These are phyloP conservation scores for Sporothrix brunneoviolacea DNA, from an alignment of 2,329 filamentous ascomycete species.

Conservation along the genomic window DNA sequence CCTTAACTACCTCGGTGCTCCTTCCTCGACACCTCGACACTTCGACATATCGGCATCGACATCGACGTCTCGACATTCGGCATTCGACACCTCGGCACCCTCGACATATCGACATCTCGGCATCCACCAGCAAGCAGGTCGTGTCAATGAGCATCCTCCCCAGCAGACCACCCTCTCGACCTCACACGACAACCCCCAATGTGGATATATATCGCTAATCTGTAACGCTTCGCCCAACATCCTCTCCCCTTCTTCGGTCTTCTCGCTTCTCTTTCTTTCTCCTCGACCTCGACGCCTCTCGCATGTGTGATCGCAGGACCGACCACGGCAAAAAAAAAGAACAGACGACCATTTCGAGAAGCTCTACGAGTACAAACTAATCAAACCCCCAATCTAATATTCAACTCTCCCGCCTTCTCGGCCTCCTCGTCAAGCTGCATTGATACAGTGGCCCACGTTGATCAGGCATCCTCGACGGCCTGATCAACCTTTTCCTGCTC, in stretches of 20 bases:
- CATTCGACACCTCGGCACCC: neutral
- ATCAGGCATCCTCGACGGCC: slow-evolving; percentile 3
- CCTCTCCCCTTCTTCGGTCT: neutral
- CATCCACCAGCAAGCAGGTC: neutral
- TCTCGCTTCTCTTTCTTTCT: neutral
- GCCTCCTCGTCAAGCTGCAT: slow-evolving; percentile 1
- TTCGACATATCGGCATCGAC: slow-evolving; percentile 1
- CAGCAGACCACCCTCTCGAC: neutral
- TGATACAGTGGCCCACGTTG: neutral
- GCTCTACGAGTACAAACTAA: too few relatives aligned
- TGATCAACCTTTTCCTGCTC: neutral
- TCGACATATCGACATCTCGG: neutral
- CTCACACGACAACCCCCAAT: neutral
- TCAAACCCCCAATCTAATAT: neutral
- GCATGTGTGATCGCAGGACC: slow-evolving; percentile 12
- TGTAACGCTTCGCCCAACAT: neutral
- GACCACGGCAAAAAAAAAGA: slow-evolving; percentile 7
- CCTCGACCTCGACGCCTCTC: neutral
- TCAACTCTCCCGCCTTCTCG: neutral
- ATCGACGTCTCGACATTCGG: neutral
- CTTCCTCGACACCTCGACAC: neutral
- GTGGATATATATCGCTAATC: neutral
- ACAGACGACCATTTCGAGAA: too few relatives aligned
- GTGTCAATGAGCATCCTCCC: neutral
- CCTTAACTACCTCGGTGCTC: neutral